Evolutionary conservation across 257 asterid species (phyloP).

Genomic region (Capsicum chinense): DNA sequence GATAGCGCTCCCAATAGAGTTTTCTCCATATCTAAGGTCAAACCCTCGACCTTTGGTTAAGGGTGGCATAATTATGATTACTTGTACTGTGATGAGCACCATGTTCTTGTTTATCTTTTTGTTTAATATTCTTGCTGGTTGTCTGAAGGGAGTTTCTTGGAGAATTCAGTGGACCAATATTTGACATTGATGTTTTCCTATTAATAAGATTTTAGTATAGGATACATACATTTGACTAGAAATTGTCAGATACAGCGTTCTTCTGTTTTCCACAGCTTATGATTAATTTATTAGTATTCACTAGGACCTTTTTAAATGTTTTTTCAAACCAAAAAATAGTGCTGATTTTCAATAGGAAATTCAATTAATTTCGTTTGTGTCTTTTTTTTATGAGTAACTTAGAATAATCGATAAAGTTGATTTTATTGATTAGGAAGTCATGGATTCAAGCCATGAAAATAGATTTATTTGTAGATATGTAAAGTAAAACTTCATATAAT

Average conservation of each 20-base stretch:
- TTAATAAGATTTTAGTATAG: too few species aligned
- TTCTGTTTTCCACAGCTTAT: constrained; percentile 7
- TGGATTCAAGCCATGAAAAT: too few species aligned
- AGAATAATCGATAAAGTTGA: too few species aligned
- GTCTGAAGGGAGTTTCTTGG: neutral
- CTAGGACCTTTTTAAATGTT: too few species aligned
- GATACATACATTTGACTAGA: neutral
- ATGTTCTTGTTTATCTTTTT: neutral
- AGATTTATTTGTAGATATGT: too few species aligned
- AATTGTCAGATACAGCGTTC: constrained; percentile 10
- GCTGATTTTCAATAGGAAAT: neutral
- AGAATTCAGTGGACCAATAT: neutral
- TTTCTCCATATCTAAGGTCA: too few species aligned
- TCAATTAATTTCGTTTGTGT: neutral
- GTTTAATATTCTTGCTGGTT: neutral
- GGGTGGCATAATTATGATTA: too few species aligned
- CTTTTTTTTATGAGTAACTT: neutral
- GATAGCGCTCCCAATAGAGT: too few species aligned
- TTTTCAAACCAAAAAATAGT: neutral
- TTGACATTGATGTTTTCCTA: neutral
- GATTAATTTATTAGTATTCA: neutral
- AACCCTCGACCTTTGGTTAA: too few species aligned
- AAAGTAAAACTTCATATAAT: too few species aligned
- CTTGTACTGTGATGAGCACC: neutral
- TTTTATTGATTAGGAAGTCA: too few species aligned